Conservation (phyloP, 1,139 yeast species). For the Diutina neorugosa region DNA sequence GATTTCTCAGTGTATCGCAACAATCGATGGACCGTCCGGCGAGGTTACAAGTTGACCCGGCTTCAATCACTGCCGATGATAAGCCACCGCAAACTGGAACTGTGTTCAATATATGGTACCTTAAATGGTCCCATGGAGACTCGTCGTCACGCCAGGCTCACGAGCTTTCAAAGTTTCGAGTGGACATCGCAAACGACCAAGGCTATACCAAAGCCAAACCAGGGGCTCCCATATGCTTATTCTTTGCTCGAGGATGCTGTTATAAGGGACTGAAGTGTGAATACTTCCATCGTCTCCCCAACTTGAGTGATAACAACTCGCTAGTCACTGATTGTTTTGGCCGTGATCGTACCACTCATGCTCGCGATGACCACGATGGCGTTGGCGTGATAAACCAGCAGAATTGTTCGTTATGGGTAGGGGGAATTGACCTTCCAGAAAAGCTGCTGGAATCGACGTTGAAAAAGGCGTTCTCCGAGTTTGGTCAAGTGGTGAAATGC, state of each 20-base stretch:
- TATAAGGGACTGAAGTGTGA: conserved; percentile 64
- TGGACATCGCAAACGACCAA: conserved; percentile 49
- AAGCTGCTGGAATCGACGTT: conserved; percentile 18
- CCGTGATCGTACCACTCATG: conserved; percentile 70
- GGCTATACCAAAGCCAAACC: conserved; percentile 66
- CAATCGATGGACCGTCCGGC: conserved; percentile 12
- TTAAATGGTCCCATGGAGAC: conserved; percentile 75
- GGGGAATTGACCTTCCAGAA: conserved; percentile 38
- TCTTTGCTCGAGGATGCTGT: conserved; percentile 86
- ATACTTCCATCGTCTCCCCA: conserved; percentile 70
- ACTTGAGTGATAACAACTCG: conserved; percentile 29
- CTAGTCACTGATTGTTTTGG: conserved; percentile 87
- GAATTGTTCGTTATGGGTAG: conserved; percentile 70
- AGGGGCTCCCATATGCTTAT: conserved; percentile 49
- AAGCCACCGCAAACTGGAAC: conserved; percentile 75
- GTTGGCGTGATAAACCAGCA: conserved; percentile 68
- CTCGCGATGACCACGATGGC: conserved; percentile 91
- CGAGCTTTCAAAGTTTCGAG: conserved; percentile 33
- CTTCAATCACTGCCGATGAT: conserved; percentile 45
- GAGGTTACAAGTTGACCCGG: conserved; percentile 63
- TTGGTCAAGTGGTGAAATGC: conserved; percentile 68
- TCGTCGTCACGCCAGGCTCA: conserved; percentile 17
- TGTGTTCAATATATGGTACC: conserved; percentile 77
- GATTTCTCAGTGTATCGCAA: background rate
- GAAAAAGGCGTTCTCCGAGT: conserved; percentile 48